A percentile compares a stretch with the other conserved stretches of the same genome.
These are phyloP conservation scores for Calophaca sinica DNA, from an alignment of 306 rosid species.

Conservation along the genomic window DNA sequence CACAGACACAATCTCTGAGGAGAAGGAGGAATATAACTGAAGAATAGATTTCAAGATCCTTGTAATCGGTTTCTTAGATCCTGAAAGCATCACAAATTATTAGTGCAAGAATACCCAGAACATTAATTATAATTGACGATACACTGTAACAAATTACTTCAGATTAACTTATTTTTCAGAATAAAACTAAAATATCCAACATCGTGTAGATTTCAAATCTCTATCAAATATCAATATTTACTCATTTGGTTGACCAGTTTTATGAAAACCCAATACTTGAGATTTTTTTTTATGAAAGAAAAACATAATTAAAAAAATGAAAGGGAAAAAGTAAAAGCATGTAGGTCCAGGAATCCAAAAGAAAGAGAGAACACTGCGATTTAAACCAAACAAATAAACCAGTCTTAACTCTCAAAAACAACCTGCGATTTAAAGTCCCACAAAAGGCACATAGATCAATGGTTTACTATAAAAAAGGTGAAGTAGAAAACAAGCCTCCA, in stretches of 20 bases:
- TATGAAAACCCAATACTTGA: slow-evolving; percentile 3
- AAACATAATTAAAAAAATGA: background rate
- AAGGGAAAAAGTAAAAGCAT: background rate
- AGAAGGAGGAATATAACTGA: slow-evolving; percentile 72
- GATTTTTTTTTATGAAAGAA: slow-evolving; percentile 1
- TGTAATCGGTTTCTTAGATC: slow-evolving; percentile 61
- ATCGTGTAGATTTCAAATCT: slow-evolving; percentile 1
- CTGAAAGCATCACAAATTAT: slow-evolving; percentile 58
- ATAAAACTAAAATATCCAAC: slow-evolving; percentile 1
- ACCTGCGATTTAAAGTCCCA: background rate
- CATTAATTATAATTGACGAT: slow-evolving; percentile 23
- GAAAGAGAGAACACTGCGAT: background rate
- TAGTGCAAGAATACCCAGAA: slow-evolving; percentile 38
- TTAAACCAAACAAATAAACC: slow-evolving; percentile 7
- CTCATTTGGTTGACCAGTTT: slow-evolving; percentile 3
- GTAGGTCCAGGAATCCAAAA: background rate
- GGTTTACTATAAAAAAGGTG: background rate
- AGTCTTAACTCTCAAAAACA: background rate
- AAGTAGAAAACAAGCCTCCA: slow-evolving; percentile 14
- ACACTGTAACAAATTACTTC: slow-evolving; percentile 9
- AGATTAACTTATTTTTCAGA: slow-evolving; percentile 17
- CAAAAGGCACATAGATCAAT: background rate
- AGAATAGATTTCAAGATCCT: slow-evolving; percentile 69
- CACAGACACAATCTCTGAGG: slow-evolving; percentile 76
- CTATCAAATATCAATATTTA: slow-evolving; percentile 3